Base-by-base conservation (phyloP, 139 green algal species). In the Chlorella sp. region DNA sequence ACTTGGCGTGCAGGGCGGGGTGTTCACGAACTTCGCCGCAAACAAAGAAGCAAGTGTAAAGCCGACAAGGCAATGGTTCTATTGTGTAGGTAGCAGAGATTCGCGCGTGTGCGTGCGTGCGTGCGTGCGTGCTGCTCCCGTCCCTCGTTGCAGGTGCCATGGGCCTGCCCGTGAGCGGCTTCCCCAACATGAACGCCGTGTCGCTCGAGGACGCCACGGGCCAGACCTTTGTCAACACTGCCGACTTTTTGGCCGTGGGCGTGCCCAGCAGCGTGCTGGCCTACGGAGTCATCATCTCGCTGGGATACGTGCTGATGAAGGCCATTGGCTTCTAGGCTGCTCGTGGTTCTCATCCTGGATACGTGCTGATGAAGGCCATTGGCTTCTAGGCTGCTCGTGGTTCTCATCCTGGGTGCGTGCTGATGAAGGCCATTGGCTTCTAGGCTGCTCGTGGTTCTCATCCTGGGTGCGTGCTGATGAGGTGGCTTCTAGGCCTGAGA, bases 161-260 rank as follows among this genome's bases (percentile, higher is more conserved):
- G 88, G 88, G 86, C 31, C 65, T 93, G 60, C 86, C 88, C 3
- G 85, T 79, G 29, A 86, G 74, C 50, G 88, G 88, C 31, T 93
- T 93, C 67, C 88, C 88, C 29, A 93, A 93, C 77, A 93, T 93
- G 86, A 88, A 86, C 35, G 88, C 88, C 0, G 79, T 88, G 24
- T 70, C 83, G 26, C 71, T 90, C 31, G 86, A 93, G 59, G 86
- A 90, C 62, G 30, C 62, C 6, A 85, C 78, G 1, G 88, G 88
- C 1, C 73, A 67, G 2, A 78, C 77, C 49, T 91, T 87, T 51
- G 79, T 91, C 0, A 69, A 63, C 63, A 87, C 82, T 0, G 5
- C 59, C 2, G 88, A 93, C 71, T 93, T 93, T 65, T 22, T 64
- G 42, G 51, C 71, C 51, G 80, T 89, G 23, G 88, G 88, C 0